Conservation (phyloP, 768 basidiomycete species). For the Mrakia hoshinonis region DNA sequence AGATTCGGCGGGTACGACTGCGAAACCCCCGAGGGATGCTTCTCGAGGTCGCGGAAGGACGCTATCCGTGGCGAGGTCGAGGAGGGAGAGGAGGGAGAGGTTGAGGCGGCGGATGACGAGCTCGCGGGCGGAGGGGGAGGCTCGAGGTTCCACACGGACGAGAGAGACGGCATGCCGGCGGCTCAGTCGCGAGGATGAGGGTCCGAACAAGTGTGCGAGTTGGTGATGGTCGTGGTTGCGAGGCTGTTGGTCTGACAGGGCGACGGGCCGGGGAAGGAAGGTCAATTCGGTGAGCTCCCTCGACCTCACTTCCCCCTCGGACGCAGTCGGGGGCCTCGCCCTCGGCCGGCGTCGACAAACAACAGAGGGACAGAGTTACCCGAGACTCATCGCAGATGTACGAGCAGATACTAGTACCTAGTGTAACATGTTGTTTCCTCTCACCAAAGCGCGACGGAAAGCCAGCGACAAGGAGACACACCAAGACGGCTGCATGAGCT, state of each 20-base stretch:
- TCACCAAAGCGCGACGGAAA: no score
- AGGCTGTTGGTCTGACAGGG: no score
- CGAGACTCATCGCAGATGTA: no score
- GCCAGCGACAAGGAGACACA: no score
- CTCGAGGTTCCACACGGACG: conserved; percentile 5
- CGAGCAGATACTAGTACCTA: no score
- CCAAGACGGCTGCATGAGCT: no score
- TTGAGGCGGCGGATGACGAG: not conserved
- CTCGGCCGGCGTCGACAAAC: no score
- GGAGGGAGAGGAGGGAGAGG: not conserved
- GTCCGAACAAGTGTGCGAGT: not conserved
- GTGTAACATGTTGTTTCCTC: no score
- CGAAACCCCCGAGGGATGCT: not conserved
- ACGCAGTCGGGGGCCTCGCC: no score
- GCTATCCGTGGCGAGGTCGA: not conserved
- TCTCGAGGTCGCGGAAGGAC: not conserved
- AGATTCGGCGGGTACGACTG: not conserved
- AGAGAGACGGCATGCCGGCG: conserved; percentile 1
- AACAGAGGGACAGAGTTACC: no score
- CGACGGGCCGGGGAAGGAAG: not conserved
- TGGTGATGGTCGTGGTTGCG: no score
- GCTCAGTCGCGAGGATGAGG: not conserved
- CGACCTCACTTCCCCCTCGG: no score
- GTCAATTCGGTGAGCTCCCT: not conserved
- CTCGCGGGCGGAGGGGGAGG: not conserved